These are phyloP conservation scores for Ottelia alismoides DNA, from an alignment of 106 monocot species.

Conservation along the genomic window DNA sequence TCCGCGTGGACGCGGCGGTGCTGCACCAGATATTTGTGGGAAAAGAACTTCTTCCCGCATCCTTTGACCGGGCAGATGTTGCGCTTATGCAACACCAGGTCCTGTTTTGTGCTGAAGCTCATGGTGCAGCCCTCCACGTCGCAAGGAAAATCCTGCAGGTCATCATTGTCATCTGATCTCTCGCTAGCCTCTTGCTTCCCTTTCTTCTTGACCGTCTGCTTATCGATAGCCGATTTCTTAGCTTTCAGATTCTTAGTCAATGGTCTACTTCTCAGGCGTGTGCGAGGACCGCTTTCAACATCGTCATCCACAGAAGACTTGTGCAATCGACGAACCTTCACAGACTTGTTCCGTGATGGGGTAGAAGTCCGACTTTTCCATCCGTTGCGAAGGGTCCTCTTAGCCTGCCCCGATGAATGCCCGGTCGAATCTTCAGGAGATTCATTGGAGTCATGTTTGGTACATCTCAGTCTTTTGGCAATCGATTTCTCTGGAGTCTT, in stretches of 20 bases:
- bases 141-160: conserved; percentile 60
- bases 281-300: conserved; percentile 60
- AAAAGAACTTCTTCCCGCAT: conserved; percentile 39
- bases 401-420: conserved; percentile 9
- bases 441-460: background rate
- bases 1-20: conserved; percentile 50
- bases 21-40: conserved; percentile 22
- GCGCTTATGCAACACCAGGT: conserved; percentile 25
- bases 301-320: conserved; percentile 16
- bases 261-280: conserved; percentile 72
- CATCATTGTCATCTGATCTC: conserved; percentile 62
- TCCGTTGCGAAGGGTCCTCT: conserved; percentile 52
- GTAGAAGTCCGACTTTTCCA: conserved; percentile 15
- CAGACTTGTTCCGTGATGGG: background rate
- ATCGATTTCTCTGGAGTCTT: conserved; percentile 15
- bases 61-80: conserved; percentile 32
- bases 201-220: conserved; percentile 38
- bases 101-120: conserved; percentile 24
- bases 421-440: background rate
- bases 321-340: conserved; percentile 23
- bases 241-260: too few species aligned
- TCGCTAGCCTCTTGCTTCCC: conserved; percentile 36
- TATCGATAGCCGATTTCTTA: too few species aligned
- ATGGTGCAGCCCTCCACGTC: conserved; percentile 29
- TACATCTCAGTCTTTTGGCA: conserved; percentile 15